A percentile compares a stretch with the other conserved stretches of the same genome.
Conservation (phyloP, 106 monocot genomes). For the Cymbidium sinense region DNA sequence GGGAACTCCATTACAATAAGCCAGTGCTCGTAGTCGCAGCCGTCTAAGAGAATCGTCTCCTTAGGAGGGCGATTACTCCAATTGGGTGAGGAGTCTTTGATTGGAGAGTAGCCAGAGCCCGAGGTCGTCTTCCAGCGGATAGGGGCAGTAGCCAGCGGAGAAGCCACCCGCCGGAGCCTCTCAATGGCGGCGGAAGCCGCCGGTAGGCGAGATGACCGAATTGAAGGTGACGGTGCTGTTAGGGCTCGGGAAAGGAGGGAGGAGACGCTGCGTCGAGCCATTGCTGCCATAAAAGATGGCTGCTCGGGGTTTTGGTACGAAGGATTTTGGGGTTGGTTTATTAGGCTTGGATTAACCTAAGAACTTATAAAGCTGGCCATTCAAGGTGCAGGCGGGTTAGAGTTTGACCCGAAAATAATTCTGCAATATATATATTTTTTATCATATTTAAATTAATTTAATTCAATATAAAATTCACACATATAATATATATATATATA, state of each 20-base stretch:
- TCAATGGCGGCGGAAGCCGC: conserved; percentile 2
- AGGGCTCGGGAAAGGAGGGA: conserved; percentile 22
- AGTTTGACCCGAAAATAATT: too few relatives aligned
- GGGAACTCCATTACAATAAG: conserved; percentile 95
- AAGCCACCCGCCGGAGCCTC: not conserved
- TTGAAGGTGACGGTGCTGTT: conserved; percentile 5
- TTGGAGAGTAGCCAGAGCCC: conserved; percentile 78
- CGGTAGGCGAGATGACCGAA: conserved; percentile 2
- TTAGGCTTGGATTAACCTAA: too few relatives aligned
- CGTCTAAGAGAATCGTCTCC: conserved; percentile 94
- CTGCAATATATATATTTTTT: too few relatives aligned
- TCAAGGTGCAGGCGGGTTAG: too few relatives aligned
- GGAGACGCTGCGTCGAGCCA: conserved; percentile 32
- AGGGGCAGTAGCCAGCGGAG: conserved; percentile 6
- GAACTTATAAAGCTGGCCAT: too few relatives aligned
- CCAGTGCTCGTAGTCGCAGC: conserved; percentile 99
- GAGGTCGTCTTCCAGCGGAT: conserved; percentile 53
- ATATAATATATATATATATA: too few relatives aligned
- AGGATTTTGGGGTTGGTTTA: not conserved
- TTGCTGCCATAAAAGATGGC: conserved; percentile 22
- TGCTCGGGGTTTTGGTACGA: not conserved
- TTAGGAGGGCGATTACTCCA: conserved; percentile 92
- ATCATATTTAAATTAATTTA: too few relatives aligned
- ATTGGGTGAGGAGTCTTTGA: conserved; percentile 82
- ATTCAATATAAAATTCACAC: too few relatives aligned